Evolutionary conservation across 345 rosid genomes (phyloP).

Genomic region (Aquilaria sinensis): DNA sequence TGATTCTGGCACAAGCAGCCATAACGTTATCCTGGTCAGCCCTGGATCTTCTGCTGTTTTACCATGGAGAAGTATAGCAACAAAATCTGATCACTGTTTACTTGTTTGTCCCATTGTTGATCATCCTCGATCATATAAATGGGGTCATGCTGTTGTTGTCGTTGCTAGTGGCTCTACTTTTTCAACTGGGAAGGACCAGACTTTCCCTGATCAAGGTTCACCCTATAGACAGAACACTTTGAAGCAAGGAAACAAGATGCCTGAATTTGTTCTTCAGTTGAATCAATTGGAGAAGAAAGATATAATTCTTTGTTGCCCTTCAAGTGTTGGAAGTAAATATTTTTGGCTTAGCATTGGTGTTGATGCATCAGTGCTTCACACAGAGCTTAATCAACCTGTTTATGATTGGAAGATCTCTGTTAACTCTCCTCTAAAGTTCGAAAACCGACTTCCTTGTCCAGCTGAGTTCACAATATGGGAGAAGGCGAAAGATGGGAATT

Average conservation of each 20-base stretch:
- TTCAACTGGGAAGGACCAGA: conserved; percentile 57
- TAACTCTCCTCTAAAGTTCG: conserved; percentile 83
- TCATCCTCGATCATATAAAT: conserved; percentile 43
- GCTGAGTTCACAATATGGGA: conserved; percentile 90
- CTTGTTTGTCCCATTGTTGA: conserved; percentile 65
- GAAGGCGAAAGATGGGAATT: conserved; percentile 65
- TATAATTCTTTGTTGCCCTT: conserved; percentile 58
- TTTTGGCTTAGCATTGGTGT: conserved; percentile 87
- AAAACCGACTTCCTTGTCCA: conserved; percentile 89
- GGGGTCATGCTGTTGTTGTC: conserved; percentile 51
- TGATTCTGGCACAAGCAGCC: conserved; percentile 32
- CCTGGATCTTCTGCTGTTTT: conserved; percentile 72
- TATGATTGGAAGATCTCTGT: conserved; percentile 95
- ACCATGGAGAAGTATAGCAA: conserved; percentile 82
- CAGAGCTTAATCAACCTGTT: conserved; percentile 87
- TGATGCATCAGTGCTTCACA: conserved; percentile 86
- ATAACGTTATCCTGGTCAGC: conserved; percentile 36
- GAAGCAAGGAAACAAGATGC: conserved; percentile 51
- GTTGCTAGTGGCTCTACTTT: conserved; percentile 54
- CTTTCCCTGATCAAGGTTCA: conserved; percentile 61
- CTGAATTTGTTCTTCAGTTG: conserved; percentile 51
- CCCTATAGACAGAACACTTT: conserved; percentile 50
- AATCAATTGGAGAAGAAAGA: conserved; percentile 91
- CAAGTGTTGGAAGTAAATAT: conserved; percentile 51
- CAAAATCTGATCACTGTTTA: conserved; percentile 58